These are phyloP conservation scores for Quercus dentata DNA, from an alignment of 306 rosid genomes.

Conservation along the genomic window DNA sequence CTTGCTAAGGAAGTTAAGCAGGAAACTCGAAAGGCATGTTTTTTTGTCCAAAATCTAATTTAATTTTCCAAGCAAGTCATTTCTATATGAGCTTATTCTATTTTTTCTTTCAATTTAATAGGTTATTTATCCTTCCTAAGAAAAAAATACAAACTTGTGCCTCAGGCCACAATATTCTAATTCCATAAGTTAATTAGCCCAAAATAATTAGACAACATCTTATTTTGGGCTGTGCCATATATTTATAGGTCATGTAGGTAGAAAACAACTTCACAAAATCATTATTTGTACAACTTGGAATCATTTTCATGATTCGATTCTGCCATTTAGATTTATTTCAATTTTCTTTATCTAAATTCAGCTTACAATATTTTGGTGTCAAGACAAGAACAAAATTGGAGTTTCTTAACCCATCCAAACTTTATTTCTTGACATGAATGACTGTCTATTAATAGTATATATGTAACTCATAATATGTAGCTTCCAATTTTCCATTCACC, in stretches of 20 bases:
- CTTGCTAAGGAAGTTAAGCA: slow-evolving; percentile 38
- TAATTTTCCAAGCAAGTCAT: background rate
- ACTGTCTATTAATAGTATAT: background rate
- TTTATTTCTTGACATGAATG: background rate
- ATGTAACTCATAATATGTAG: background rate
- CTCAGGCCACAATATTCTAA: too few relatives aligned
- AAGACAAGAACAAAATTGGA: background rate
- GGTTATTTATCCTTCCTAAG: too few relatives aligned
- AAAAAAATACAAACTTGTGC: too few relatives aligned
- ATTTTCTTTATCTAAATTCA: background rate
- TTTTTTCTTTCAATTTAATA: too few relatives aligned
- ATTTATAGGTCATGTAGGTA: too few relatives aligned
- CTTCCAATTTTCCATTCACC: too few relatives aligned
- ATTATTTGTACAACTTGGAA: background rate
- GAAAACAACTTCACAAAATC: too few relatives aligned
- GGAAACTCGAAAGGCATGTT: slow-evolving; percentile 35
- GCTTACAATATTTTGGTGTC: background rate
- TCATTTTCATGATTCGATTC: background rate
- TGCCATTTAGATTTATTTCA: background rate
- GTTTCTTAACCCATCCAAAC: too few relatives aligned
- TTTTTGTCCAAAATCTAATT: slow-evolving; percentile 9
- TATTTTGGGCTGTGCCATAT: too few relatives aligned
- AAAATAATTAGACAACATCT: too few relatives aligned
- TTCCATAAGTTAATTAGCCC: too few relatives aligned
- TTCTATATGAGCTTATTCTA: background rate